Percentiles rank a stretch among this genome's conserved stretches.
These are phyloP conservation scores for Fusarium keratoplasticum DNA, from an alignment of 2,329 filamentous ascomycete genomes.

Conservation along the genomic window DNA sequence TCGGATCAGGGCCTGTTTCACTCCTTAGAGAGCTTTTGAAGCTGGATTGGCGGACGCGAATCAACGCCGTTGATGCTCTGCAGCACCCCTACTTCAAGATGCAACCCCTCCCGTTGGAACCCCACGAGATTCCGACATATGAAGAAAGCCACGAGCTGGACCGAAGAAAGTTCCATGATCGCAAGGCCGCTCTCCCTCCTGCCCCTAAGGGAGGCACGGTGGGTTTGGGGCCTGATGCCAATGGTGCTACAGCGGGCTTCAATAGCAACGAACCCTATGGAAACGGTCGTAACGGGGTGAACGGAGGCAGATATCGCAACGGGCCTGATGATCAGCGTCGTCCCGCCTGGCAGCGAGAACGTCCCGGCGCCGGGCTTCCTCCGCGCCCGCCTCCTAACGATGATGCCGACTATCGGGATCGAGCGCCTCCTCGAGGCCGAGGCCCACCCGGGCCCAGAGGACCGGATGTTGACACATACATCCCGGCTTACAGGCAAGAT, in stretches of 20 bases:
- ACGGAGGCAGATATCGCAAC: conserved; percentile 58
- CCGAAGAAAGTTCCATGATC: conserved; percentile 87
- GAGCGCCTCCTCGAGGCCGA: conserved; percentile 45
- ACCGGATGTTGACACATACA: conserved; percentile 62
- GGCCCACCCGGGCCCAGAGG: conserved; percentile 47
- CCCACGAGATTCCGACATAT: conserved; percentile 89
- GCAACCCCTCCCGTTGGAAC: conserved; percentile 80
- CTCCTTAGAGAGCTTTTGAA: conserved; percentile 85
- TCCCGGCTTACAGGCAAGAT: conserved; percentile 58
- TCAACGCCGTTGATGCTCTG: conserved; percentile 94
- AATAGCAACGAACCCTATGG: conserved; percentile 64
- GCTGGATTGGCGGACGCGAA: conserved; percentile 87
- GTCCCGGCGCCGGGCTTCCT: conserved; percentile 58
- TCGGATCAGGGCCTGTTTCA: conserved; percentile 78
- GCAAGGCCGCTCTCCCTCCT: conserved; percentile 85
- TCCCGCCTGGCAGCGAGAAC: conserved; percentile 67
- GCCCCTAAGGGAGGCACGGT: conserved; percentile 93
- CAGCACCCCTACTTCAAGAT: conserved; percentile 92
- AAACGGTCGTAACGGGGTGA: conserved; percentile 59
- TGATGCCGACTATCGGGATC: conserved; percentile 55
- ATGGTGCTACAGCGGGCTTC: conserved; percentile 60
- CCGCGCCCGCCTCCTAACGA: conserved; percentile 55
- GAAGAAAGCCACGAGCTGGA: conserved; percentile 98
- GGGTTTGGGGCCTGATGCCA: conserved; percentile 74
- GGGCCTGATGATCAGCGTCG: conserved; percentile 60